Evolutionary conservation across 352 stramenopile genomes (phyloP).

Genomic region (Phytophthora hybrid): DNA sequence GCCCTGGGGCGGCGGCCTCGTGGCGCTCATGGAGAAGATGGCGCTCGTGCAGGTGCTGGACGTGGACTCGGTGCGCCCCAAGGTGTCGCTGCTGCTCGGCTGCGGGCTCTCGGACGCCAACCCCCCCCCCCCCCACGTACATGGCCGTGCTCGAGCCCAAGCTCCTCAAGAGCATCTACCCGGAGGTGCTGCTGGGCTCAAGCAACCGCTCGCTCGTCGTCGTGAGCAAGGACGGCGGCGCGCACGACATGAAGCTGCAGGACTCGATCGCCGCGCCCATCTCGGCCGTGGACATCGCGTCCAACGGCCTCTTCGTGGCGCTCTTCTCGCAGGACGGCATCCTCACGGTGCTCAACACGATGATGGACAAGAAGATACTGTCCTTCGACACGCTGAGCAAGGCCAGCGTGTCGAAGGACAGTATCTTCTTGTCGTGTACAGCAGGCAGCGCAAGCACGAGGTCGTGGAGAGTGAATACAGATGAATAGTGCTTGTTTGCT

Average conservation of each 20-base stretch:
- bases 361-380: conserved; percentile 95
- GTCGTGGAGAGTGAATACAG: too few species aligned
- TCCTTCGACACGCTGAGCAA: conserved; percentile 88
- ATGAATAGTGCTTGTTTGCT: too few species aligned
- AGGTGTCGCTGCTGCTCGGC: conserved; percentile 77
- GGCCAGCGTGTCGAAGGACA: too few species aligned
- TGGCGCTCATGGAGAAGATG: conserved; percentile 85
- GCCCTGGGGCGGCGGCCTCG: conserved; percentile 76
- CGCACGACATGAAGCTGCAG: conserved; percentile 87
- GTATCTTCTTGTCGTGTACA: too few species aligned
- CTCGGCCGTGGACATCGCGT: conserved; percentile 93
- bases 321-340: conserved; percentile 94
- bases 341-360: conserved; percentile 96
- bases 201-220: conserved; percentile 91
- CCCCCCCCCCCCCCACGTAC: conserved; percentile 83
- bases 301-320: too few species aligned
- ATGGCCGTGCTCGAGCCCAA: conserved; percentile 94
- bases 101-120: conserved; percentile 77
- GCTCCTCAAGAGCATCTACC: conserved; percentile 91
- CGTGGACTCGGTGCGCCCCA: conserved; percentile 80
- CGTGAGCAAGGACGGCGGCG: conserved; percentile 72
- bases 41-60: conserved; percentile 84
- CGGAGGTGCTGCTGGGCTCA: conserved; percentile 94
- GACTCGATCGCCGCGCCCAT: conserved; percentile 89
- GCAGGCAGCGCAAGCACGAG: too few species aligned